phyloP scores from a whole-genome alignment of 306 rosid genomes.

The Fagus sylvatica region DNA sequence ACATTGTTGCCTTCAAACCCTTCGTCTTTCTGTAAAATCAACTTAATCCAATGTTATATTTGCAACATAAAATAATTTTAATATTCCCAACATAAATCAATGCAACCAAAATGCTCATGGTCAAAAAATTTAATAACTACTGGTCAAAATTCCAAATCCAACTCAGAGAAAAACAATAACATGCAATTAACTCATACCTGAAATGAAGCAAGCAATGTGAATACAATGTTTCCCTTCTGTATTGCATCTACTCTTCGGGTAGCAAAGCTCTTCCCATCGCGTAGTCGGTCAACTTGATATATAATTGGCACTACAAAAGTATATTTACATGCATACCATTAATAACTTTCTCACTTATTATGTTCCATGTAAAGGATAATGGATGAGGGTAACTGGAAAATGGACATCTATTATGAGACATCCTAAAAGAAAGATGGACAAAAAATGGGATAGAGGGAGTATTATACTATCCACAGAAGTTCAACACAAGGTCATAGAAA shows the following conservation, averaged over 20 bases:
- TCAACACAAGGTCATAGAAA: slow-evolving; percentile 23
- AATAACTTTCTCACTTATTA: background rate
- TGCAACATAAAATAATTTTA: background rate
- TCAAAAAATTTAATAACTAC: background rate
- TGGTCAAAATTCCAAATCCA: background rate
- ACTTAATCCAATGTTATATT: slow-evolving; percentile 23
- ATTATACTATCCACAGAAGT: slow-evolving; percentile 10
- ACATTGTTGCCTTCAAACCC: too few species aligned
- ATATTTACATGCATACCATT: background rate
- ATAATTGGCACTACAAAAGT: slow-evolving; percentile 77
- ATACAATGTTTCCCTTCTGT: slow-evolving; percentile 80
- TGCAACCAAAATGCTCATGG: background rate
- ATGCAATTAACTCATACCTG: slow-evolving; percentile 50
- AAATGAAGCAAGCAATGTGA: slow-evolving; percentile 86
- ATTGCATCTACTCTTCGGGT: slow-evolving; percentile 91
- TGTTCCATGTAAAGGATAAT: slow-evolving; percentile 1
- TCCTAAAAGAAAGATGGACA: background rate
- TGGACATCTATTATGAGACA: background rate
- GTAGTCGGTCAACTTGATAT: slow-evolving; percentile 71
- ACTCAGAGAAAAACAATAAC: background rate
- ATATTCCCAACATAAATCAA: background rate
- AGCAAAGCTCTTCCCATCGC: slow-evolving; percentile 96
- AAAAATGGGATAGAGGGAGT: background rate
- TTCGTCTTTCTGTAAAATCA: slow-evolving; percentile 74
- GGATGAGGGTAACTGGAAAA: background rate